phyloP scores from a whole-genome alignment of 2,329 filamentous ascomycete species.

The Cucurbitaria berberidis region DNA sequence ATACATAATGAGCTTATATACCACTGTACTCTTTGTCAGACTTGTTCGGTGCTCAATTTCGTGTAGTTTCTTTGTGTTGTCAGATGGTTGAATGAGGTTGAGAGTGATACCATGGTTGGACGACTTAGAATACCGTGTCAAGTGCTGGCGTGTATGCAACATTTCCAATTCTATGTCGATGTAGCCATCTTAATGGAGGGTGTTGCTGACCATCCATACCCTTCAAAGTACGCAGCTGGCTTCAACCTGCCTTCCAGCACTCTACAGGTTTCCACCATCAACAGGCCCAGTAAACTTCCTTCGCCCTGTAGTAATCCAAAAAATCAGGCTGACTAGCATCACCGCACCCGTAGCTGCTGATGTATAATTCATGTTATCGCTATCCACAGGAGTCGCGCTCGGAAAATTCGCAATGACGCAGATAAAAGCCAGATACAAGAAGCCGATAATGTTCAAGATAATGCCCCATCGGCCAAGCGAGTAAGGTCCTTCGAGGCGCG shows the following conservation, averaged over 20 bases:
- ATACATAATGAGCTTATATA: not conserved
- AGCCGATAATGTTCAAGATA: constrained; percentile 57
- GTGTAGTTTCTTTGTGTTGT: too few species aligned
- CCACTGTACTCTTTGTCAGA: not conserved
- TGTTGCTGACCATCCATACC: too few species aligned
- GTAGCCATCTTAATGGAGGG: too few species aligned
- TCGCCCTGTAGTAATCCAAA: constrained; percentile 60
- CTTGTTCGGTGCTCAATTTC: too few species aligned
- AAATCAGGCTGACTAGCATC: constrained; percentile 57
- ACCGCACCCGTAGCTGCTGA: constrained; percentile 62
- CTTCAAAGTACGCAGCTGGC: too few species aligned
- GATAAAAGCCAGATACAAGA: constrained; percentile 61
- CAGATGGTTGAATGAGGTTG: too few species aligned
- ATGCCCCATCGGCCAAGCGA: constrained; percentile 55
- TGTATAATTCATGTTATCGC: constrained; percentile 65
- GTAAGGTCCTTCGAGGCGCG: constrained; percentile 53
- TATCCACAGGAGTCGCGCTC: constrained; percentile 56
- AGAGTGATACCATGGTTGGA: too few species aligned
- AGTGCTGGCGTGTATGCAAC: too few species aligned
- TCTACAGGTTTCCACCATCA: constrained; percentile 32
- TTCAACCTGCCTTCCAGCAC: constrained; percentile 10
- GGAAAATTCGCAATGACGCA: constrained; percentile 65
- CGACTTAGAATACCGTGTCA: too few species aligned
- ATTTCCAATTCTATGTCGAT: too few species aligned
- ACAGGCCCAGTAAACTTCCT: constrained; percentile 60